Evolutionary conservation across 2,329 filamentous ascomycete genomes (phyloP).

Genomic region (Diaporthe longicolla): DNA sequence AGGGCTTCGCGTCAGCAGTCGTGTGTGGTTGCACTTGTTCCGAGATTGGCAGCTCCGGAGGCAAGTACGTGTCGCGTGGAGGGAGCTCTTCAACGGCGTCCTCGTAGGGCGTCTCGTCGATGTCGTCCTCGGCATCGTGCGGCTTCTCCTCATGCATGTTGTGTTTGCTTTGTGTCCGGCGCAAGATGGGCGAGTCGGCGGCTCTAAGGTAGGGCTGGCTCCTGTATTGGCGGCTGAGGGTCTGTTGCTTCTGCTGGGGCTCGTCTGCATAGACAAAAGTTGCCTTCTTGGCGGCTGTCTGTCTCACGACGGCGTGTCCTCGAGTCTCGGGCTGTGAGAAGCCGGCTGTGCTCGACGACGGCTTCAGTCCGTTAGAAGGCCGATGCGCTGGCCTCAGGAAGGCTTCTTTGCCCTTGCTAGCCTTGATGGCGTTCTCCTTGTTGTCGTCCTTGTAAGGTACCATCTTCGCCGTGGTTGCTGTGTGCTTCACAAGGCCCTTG

Average conservation of each 20-base stretch:
- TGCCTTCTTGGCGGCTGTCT: constrained; percentile 46
- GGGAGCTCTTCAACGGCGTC: constrained; percentile 61
- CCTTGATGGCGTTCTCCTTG: constrained; percentile 60
- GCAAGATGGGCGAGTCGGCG: constrained; percentile 55
- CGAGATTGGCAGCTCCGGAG: background rate
- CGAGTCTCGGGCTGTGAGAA: constrained; percentile 26
- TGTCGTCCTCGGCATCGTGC: constrained; percentile 49
- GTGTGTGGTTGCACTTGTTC: constrained; percentile 29
- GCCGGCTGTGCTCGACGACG: constrained; percentile 37
- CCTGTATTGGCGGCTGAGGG: constrained; percentile 61
- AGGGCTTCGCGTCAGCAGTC: constrained; percentile 28
- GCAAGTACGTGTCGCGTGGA: constrained; percentile 43
- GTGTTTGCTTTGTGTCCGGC: constrained; percentile 62
- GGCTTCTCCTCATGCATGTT: constrained; percentile 45
- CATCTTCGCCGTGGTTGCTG: constrained; percentile 48
- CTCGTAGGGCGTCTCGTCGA: constrained; percentile 59
- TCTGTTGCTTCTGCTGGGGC: constrained; percentile 49
- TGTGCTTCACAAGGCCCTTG: constrained; percentile 54
- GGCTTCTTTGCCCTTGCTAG: constrained; percentile 51
- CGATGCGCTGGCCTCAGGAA: constrained; percentile 57
- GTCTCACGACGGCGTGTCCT: constrained; percentile 31
- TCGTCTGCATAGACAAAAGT: constrained; percentile 48
- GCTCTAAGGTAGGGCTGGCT: constrained; percentile 67
- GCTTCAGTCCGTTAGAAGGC: constrained; percentile 41
- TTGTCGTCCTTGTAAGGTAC: constrained; percentile 48